These are phyloP conservation scores for Cytidiella melzeri DNA, from an alignment of 768 basidiomycete species.

Conservation along the genomic window DNA sequence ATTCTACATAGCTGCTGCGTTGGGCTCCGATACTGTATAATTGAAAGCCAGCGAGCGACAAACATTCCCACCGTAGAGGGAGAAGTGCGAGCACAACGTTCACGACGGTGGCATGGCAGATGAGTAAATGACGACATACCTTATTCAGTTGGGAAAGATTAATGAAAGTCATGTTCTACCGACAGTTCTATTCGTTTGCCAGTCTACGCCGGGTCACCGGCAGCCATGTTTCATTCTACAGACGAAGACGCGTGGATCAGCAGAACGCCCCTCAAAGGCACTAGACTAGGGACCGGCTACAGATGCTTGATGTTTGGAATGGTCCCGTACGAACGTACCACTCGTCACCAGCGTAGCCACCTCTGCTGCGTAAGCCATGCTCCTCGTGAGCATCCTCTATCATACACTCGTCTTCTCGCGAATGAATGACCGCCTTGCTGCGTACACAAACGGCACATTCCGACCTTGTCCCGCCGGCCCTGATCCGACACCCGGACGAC, in stretches of 20 bases:
- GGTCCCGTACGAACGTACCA: slow-evolving; percentile 2
- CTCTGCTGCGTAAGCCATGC: too few relatives aligned
- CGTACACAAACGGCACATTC: neutral
- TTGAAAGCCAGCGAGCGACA: too few relatives aligned
- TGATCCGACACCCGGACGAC: neutral
- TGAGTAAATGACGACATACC: slow-evolving; percentile 9
- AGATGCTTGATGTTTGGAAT: neutral
- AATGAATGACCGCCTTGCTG: too few relatives aligned
- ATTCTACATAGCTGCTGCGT: too few relatives aligned
- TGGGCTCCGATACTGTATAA: too few relatives aligned
- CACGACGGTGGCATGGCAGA: neutral
- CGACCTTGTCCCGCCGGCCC: neutral
- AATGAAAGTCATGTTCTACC: slow-evolving; percentile 5
- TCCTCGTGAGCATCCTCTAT: too few relatives aligned
- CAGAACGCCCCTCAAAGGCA: slow-evolving; percentile 4
- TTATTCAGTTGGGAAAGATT: slow-evolving; percentile 2
- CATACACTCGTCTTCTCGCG: too few relatives aligned
- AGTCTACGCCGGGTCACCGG: slow-evolving; percentile 9
- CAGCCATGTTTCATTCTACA: slow-evolving; percentile 1
- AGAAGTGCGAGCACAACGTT: slow-evolving; percentile 5
- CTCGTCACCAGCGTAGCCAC: too few relatives aligned
- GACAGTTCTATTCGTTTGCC: slow-evolving; percentile 14
- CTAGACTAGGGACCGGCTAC: slow-evolving; percentile 7
- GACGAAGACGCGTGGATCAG: slow-evolving; percentile 12
- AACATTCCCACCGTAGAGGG: slow-evolving; percentile 6